Percentiles rank a stretch among this genome's conserved stretches.
Conservation (phyloP, 768 basidiomycete species). For the Coprinellus micaceus region DNA sequence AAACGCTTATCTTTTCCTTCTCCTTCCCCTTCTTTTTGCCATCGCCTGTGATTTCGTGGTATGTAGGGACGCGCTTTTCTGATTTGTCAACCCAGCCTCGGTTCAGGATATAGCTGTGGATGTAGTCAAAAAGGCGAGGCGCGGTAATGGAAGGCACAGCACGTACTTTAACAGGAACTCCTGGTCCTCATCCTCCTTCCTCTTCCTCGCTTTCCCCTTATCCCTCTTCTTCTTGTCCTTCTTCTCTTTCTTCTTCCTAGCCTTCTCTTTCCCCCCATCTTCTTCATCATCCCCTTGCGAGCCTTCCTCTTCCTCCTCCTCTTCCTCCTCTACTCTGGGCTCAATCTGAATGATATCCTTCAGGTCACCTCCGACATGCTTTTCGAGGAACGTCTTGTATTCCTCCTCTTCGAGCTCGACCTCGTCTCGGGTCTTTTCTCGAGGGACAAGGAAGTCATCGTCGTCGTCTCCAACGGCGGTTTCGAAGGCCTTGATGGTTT, state of each 20-base stretch:
- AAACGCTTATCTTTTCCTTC: conserved; percentile 27
- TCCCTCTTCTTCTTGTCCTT: conserved; percentile 38
- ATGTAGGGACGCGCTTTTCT: conserved; percentile 73
- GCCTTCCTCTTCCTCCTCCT: conserved; percentile 20
- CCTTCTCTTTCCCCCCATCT: conserved; percentile 26
- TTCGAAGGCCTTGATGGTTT: conserved; percentile 86
- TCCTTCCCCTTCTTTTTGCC: conserved; percentile 20
- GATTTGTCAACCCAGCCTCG: conserved; percentile 94
- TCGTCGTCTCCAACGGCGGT: conserved; percentile 41
- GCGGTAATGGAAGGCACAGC: conserved; percentile 1
- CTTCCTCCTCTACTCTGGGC: conserved; percentile 10
- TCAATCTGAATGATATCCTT: conserved; percentile 62
- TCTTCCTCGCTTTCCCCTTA: conserved; percentile 26
- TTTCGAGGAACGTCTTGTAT: conserved; percentile 76
- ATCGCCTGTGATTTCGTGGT: conserved; percentile 65
- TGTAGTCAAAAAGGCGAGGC: background rate
- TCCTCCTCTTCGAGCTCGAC: conserved; percentile 76
- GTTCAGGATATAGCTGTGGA: conserved; percentile 85
- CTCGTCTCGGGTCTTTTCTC: conserved; percentile 79
- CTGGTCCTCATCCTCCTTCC: conserved; percentile 67
- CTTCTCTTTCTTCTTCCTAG: conserved; percentile 42
- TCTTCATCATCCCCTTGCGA: conserved; percentile 2
- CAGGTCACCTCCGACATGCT: conserved; percentile 74
- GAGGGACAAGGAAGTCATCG: conserved; percentile 67
- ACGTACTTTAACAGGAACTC: conserved; percentile 89